Evolutionary conservation across 352 stramenopile species (phyloP).

Genomic region (Phytophthora podocarpi): DNA sequence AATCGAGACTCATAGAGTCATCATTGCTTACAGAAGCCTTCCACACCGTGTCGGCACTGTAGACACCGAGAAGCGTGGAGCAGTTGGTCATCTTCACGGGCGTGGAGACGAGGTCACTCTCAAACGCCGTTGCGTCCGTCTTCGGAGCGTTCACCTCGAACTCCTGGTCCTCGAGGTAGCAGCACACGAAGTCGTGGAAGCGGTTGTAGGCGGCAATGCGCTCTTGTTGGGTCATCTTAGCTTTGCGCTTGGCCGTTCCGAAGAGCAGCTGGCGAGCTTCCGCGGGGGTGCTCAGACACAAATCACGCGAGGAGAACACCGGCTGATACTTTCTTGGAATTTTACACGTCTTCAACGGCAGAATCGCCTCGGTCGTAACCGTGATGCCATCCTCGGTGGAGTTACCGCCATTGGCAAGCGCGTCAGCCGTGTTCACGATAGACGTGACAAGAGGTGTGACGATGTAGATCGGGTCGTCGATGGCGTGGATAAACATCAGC

Average conservation of each 20-base stretch:
- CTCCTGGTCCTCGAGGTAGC: too few species aligned
- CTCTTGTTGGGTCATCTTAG: constrained; percentile 9
- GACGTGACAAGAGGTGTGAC: constrained; percentile 16
- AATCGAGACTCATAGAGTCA: too few species aligned
- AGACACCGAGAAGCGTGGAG: constrained; percentile 10
- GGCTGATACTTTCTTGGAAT: constrained; percentile 12
- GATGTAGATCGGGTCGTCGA: constrained; percentile 27
- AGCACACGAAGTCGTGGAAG: too few species aligned
- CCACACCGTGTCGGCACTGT: constrained; percentile 17
- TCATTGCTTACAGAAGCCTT: too few species aligned
- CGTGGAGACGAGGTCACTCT: constrained; percentile 12
- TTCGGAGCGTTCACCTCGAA: constrained; percentile 16
- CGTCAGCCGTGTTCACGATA: constrained; percentile 20
- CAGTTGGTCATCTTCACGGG: constrained; percentile 20
- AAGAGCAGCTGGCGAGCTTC: constrained; percentile 19
- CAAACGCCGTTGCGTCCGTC: constrained; percentile 11
- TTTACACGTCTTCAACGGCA: constrained; percentile 1
- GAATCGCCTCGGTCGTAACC: constrained; percentile 1
- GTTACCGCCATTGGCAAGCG: neutral
- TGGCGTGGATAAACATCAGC: too few species aligned
- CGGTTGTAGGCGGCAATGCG: constrained; percentile 17
- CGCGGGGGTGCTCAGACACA: constrained; percentile 14
- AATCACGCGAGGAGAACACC: constrained; percentile 16
- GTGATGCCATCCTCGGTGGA: neutral
- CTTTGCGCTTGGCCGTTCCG: constrained; percentile 7